Percentiles rank a stretch among this genome's conserved stretches.
Evolutionary conservation across 2,329 filamentous ascomycete genomes (phyloP).

Genomic region (Coniochaeta pulveracea): DNA sequence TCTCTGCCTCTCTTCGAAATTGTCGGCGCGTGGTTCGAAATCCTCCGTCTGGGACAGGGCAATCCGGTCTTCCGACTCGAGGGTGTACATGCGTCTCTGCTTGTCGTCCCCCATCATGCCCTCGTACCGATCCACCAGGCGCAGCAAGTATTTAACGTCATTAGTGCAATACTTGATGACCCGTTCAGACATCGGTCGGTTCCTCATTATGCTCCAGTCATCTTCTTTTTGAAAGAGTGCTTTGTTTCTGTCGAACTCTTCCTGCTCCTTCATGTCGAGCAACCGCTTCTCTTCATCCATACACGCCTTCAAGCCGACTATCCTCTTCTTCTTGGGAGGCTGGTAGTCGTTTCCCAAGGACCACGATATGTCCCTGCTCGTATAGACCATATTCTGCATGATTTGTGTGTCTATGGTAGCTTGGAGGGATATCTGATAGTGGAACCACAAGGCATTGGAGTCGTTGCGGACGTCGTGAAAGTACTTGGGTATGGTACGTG

Average conservation of each 20-base stretch:
- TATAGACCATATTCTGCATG: not conserved
- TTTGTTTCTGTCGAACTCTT: not conserved
- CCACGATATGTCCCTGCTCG: not conserved
- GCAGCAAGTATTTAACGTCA: not conserved
- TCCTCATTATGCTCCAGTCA: not conserved
- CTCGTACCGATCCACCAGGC: not conserved
- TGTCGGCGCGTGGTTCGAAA: no score
- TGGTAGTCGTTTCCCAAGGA: not conserved
- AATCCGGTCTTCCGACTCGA: not conserved
- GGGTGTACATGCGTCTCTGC: not conserved
- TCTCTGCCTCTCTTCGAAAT: no score
- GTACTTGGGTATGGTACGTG: no score
- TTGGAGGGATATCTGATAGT: not conserved
- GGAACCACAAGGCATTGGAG: not conserved
- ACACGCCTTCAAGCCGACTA: not conserved
- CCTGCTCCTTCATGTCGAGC: not conserved
- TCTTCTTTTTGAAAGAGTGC: not conserved
- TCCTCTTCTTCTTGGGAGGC: no score
- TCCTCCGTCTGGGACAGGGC: not conserved
- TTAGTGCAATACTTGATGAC: not conserved
- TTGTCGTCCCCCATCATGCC: not conserved
- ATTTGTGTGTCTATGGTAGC: no score
- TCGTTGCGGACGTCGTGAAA: no score
- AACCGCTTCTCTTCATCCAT: no score
- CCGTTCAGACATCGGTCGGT: not conserved